These are phyloP conservation scores for Pleodorina starrii DNA, from an alignment of 139 green algal genomes.

Conservation along the genomic window DNA sequence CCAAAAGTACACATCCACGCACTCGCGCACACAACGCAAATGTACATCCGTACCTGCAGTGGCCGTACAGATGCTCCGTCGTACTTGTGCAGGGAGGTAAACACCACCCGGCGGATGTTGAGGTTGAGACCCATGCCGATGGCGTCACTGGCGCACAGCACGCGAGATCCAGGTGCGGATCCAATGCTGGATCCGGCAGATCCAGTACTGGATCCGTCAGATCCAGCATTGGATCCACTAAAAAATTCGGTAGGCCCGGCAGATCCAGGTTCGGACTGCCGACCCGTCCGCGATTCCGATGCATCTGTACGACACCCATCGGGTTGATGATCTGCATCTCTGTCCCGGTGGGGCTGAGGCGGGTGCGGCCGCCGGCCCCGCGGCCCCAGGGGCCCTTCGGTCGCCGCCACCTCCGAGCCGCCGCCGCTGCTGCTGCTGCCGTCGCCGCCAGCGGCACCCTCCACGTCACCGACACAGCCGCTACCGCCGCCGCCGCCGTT, in stretches of 20 bases:
- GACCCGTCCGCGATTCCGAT: too few relatives aligned
- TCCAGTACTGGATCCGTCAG: not conserved
- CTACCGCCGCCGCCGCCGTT: not conserved
- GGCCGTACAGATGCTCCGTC: slow-evolving; percentile 64
- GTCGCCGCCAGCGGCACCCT: too few relatives aligned
- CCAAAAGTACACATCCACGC: too few relatives aligned
- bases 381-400: not conserved
- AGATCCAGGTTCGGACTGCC: too few relatives aligned
- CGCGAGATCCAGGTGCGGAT: slow-evolving; percentile 12
- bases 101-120: slow-evolving; percentile 94
- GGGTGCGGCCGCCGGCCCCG: too few relatives aligned
- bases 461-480: not conserved
- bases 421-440: not conserved
- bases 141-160: slow-evolving; percentile 95
- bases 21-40: too few relatives aligned
- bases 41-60: slow-evolving; percentile 30
- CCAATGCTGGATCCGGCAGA: not conserved
- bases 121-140: slow-evolving; percentile 99
- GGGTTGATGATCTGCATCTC: too few relatives aligned
- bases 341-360: too few relatives aligned
- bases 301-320: too few relatives aligned
- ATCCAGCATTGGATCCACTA: too few relatives aligned
- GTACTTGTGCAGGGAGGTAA: slow-evolving; percentile 87
- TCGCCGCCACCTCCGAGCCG: too few relatives aligned
- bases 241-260: too few relatives aligned